These are phyloP conservation scores for Hymenoscyphus occultus DNA, from an alignment of 2,329 filamentous ascomycete genomes.

Conservation along the genomic window DNA sequence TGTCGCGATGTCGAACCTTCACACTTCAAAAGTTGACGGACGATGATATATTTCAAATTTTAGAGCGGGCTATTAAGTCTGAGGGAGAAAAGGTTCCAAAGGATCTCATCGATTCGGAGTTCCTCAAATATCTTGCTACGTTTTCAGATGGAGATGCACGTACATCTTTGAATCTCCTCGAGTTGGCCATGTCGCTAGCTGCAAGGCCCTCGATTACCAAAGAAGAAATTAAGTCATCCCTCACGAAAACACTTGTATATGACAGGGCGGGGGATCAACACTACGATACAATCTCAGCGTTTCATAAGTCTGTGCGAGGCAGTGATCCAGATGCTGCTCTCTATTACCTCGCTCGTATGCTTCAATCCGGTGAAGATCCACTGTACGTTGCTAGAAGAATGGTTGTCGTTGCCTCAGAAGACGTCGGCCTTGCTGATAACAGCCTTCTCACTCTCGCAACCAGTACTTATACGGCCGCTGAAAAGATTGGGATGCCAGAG, in stretches of 20 bases:
- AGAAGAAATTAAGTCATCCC: conserved; percentile 71
- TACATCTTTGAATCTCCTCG: conserved; percentile 87
- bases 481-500: conserved; percentile 94
- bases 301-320: conserved; percentile 93
- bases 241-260: conserved; percentile 93
- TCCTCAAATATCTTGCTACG: conserved; percentile 76
- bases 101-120: conserved; percentile 69
- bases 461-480: conserved; percentile 78
- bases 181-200: conserved; percentile 79
- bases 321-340: conserved; percentile 82
- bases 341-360: conserved; percentile 94
- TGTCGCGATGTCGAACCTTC: conserved; percentile 89
- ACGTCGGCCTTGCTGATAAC: conserved; percentile 88
- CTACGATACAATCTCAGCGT: conserved; percentile 95
- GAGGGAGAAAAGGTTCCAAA: conserved; percentile 48
- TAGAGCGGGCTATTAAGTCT: conserved; percentile 68
- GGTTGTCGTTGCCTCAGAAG: conserved; percentile 92
- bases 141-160: conserved; percentile 93
- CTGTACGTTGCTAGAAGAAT: conserved; percentile 89
- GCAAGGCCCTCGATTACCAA: conserved; percentile 63
- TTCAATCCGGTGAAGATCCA: conserved; percentile 90
- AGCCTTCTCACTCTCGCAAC: conserved; percentile 79
- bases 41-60: conserved; percentile 69
- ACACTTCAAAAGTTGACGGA: conserved; percentile 73
- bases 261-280: conserved; percentile 94